Base-by-base conservation (phyloP, 495 filamentous ascomycete genomes). In the Annulohypoxylon stygium region DNA sequence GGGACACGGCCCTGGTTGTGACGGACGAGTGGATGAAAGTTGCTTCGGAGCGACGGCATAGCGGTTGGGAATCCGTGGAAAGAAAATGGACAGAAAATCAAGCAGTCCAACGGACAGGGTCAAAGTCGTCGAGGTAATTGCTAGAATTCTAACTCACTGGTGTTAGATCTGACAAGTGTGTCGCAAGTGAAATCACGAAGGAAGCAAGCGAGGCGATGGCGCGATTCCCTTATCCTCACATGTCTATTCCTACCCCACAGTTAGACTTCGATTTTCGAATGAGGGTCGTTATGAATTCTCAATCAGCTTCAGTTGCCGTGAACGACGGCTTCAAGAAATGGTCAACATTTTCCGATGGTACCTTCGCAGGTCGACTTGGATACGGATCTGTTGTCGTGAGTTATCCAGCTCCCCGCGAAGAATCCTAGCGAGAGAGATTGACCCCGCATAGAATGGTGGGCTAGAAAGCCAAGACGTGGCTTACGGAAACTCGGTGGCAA, bases 201-300 rank as follows among this genome's bases (percentile, higher is more conserved):
- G 55, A 78, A 10, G 60, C 57, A 9, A 18, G 48, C 25, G 64
- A 70, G 43, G 45, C 73, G 2, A 39, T 70, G 50, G 60, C 62
- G 25, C 59, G 61, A 41, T 78, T 77, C 37, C 68, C 75, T 0
- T 78, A 69, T 47, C 78, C 78, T 9, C 69, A 74, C 20, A 61
- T 73, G 50, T 59, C 76, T 7, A 68, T 80, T 43, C 73, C 78
- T 55, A 60, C 54, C 18, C 88, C 88, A 0, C 80, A 81, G 14
- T 81, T 90, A 11, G 86, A 89, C 69, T 80, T 89, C 51, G 87
- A 90, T 70, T 90, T 90, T 77, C 87, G 88, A 63, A 88, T 90
- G 84, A 88, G 85, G 76, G 85, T 90, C 58, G 84, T 87, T 69
- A 77, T 89, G 78, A 90, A 88, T 71, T 83, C 87, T 0, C 86